Percentiles rank a stretch among this genome's conserved stretches.
These are phyloP conservation scores for Polygonum maritimum DNA, from an alignment of 148 eudicot species.

Conservation along the genomic window DNA sequence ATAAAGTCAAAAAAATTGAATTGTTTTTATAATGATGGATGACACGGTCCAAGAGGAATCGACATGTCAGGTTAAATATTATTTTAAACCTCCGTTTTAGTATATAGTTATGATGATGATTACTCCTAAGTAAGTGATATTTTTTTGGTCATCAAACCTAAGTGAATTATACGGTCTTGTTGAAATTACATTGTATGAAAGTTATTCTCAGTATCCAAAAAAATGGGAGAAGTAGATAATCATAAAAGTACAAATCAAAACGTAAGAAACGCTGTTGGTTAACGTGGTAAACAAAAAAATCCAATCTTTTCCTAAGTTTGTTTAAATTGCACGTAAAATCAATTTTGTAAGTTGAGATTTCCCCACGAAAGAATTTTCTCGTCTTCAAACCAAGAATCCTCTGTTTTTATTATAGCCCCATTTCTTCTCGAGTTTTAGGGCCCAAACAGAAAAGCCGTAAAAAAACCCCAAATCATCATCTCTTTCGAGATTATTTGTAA, in stretches of 20 bases:
- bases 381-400: background rate
- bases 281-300: background rate
- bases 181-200: background rate
- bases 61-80: too few relatives aligned
- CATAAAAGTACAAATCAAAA: background rate
- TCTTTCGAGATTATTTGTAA: background rate
- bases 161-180: too few relatives aligned
- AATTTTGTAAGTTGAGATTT: conserved; percentile 5
- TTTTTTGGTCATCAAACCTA: too few relatives aligned
- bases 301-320: background rate
- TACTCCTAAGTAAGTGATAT: too few relatives aligned
- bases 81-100: too few relatives aligned
- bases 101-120: too few relatives aligned
- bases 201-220: background rate
- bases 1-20: too few relatives aligned
- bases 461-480: background rate
- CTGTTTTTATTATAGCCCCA: background rate
- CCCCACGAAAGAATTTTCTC: background rate
- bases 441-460: background rate
- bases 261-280: background rate
- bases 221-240: background rate
- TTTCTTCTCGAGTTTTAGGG: background rate
- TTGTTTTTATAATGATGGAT: too few relatives aligned
- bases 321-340: background rate
- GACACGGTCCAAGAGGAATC: too few relatives aligned